Base-by-base conservation (phyloP, 208 protist genomes). In the Leishmania gerbilli region DNA sequence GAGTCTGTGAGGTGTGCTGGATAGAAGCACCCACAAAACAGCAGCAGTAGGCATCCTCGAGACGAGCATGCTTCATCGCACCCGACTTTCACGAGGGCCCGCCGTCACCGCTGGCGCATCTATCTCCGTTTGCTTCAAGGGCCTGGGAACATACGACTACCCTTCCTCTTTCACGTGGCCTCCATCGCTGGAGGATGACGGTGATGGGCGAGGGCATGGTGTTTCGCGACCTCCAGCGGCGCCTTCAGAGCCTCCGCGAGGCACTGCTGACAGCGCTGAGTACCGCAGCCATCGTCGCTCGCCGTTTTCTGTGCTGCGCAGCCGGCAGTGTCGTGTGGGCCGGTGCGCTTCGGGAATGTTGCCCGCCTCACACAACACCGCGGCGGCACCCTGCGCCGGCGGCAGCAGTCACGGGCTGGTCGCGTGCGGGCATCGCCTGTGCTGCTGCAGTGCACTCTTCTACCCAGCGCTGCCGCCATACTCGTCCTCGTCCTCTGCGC, bases 241-340 rank as follows among this genome's bases (percentile, higher is more conserved):
- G 68, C 24, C 42, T 34, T 55, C 45, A 19, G 68, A 53, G 27
- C 9, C 68, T 53, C 68, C 45, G 2, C 42, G 6, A 60, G 13
- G 13, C n/a, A 40, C 31, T 27, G 51, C 17, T 24, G 15, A 15
- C 51, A 17, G 71, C 51, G 11, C 15, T 31, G 74, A 77, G 58
- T 78, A 79, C 69, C 34, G 69, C 53, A 71, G 83, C 0, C 27
- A 86, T 79, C 27, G 49, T 56, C 93, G 93, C n/a, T 96, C 93
- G 4, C 87, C 91, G 4, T 96, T 91, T 64, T 86, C 93, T 0
- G 87, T 95, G 24, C 81, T 96, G 27, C 80, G 91, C 27, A 90
- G 87, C 40, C 87, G 87, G 37, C 86, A 88, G 31, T 81, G 74
- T 4, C 64, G 74, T 19, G 86, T 85, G 9, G 87, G 83, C 17